phyloP scores from a whole-genome alignment of 306 rosid species.

The Macrotyloma uniflorum region DNA sequence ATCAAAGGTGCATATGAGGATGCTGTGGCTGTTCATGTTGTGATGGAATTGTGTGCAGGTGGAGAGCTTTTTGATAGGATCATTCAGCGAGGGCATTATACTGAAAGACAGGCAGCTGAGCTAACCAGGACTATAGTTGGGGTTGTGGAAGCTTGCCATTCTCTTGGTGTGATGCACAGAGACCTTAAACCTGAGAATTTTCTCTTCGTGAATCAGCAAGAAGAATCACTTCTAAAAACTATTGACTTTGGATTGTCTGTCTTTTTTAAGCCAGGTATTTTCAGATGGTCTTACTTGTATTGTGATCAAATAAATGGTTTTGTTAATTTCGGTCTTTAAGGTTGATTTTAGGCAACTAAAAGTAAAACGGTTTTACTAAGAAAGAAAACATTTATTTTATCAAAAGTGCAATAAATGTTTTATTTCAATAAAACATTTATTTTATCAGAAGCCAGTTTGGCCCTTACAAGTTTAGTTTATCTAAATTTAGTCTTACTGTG shows the following conservation, averaged over 20 bases:
- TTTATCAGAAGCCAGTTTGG: neutral
- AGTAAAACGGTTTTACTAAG: neutral
- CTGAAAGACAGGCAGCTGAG: constrained; percentile 94
- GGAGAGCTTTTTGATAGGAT: constrained; percentile 99
- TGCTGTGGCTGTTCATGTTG: constrained; percentile 90
- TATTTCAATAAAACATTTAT: neutral
- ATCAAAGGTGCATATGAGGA: constrained; percentile 97
- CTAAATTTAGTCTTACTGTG: neutral
- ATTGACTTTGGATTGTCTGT: constrained; percentile 94
- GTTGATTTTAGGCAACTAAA: neutral
- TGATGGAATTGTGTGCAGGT: constrained; percentile 96
- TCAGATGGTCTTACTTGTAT: constrained; percentile 15
- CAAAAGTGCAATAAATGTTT: neutral
- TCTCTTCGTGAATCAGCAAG: constrained; percentile 81
- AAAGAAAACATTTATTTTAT: neutral
- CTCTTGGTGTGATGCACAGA: constrained; percentile 95
- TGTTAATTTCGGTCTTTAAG: neutral
- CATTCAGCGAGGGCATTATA: constrained; percentile 88
- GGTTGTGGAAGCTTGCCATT: constrained; percentile 93
- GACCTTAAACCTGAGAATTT: constrained; percentile 98
- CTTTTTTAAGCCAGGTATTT: constrained; percentile 95
- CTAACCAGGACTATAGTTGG: constrained; percentile 93
- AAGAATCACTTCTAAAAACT: constrained; percentile 95
- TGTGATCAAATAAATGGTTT: constrained; percentile 5
- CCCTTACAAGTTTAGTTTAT: constrained; percentile 8